Evolutionary conservation across 2,329 filamentous ascomycete genomes (phyloP).

Genomic region (Cercospora sesami): DNA sequence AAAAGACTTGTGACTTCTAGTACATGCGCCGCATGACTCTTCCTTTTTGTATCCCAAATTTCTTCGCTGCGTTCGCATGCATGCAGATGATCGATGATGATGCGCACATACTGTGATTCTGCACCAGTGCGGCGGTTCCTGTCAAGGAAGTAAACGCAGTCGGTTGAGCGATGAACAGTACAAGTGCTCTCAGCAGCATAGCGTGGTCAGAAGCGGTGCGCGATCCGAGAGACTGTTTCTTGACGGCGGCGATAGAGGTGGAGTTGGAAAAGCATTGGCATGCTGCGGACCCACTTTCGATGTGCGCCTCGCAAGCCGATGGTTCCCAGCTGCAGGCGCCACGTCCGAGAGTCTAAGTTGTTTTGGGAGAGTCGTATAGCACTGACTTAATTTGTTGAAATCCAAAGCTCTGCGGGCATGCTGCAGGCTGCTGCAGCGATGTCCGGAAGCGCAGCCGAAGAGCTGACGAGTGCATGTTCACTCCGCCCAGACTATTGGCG

Average conservation of each 20-base stretch:
- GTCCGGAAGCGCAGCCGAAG: neutral
- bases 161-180: neutral
- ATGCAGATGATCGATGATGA: neutral
- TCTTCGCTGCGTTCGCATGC: neutral
- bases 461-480: neutral
- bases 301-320: slow-evolving; percentile 1
- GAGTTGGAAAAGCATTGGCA: neutral
- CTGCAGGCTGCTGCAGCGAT: neutral
- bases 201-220: neutral
- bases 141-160: neutral
- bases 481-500: neutral
- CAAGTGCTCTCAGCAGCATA: neutral
- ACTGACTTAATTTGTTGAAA: slow-evolving; percentile 5
- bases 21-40: neutral
- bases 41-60: neutral
- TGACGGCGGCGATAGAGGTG: neutral
- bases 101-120: neutral
- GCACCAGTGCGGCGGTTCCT: neutral
- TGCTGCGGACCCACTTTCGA: neutral
- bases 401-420: neutral
- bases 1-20: neutral
- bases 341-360: neutral
- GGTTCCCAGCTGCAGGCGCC: slow-evolving; percentile 1
- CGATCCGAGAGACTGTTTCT: neutral
- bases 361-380: slow-evolving; percentile 4